Conservation (phyloP, 2,329 filamentous ascomycete species). For the Fusarium siculi region DNA sequence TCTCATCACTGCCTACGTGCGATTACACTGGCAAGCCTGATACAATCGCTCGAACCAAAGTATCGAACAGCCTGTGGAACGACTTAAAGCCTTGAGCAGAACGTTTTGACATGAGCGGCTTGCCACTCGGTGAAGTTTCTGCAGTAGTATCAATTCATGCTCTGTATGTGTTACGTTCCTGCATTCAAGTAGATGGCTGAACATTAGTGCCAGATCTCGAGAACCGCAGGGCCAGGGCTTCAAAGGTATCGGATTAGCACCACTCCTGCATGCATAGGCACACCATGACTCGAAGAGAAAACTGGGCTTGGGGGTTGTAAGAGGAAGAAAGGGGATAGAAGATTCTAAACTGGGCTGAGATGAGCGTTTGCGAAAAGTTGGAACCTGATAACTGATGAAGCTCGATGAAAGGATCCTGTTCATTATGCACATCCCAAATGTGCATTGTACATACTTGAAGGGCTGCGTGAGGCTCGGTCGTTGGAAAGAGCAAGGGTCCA, state of each 20-base stretch:
- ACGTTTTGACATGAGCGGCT: neutral
- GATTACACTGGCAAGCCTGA: neutral
- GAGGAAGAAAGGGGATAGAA: neutral
- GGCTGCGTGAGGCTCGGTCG: slow-evolving; percentile 19
- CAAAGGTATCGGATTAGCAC: slow-evolving; percentile 18
- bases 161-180: slow-evolving; percentile 38
- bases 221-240: slow-evolving; percentile 2
- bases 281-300: slow-evolving; percentile 12
- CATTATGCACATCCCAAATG: slow-evolving; percentile 11
- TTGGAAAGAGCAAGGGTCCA: neutral
- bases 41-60: neutral
- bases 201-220: slow-evolving; percentile 25
- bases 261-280: neutral
- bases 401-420: slow-evolving; percentile 1
- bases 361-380: neutral
- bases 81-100: neutral
- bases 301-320: slow-evolving; percentile 1
- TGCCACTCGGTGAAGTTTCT: slow-evolving; percentile 17
- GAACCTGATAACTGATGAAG: slow-evolving; percentile 15
- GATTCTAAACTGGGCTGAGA: neutral
- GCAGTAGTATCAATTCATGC: slow-evolving; percentile 24
- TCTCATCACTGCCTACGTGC: neutral
- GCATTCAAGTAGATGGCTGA: slow-evolving; percentile 19
- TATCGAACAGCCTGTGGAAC: neutral
- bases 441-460: neutral